Conservation (phyloP, 2,329 filamentous ascomycete species). For the Sclerotinia borealis region DNA sequence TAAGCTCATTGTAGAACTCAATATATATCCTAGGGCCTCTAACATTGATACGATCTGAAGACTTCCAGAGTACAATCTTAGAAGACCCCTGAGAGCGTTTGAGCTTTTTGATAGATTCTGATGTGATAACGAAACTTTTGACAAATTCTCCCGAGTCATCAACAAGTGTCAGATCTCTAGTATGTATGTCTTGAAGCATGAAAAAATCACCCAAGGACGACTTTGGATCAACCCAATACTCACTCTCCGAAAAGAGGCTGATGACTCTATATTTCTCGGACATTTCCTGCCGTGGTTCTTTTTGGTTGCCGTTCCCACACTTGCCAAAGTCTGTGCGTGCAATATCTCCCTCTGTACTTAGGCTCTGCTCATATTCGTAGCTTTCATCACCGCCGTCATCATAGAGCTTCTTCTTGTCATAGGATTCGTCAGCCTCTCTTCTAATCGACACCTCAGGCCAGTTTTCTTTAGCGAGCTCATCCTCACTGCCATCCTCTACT, state of each 20-base stretch:
- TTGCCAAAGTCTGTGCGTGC: neutral
- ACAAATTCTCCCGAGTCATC: too few species aligned
- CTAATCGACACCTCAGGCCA: neutral
- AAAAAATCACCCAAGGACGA: neutral
- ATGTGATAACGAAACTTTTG: too few species aligned
- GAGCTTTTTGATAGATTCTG: too few species aligned
- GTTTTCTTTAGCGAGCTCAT: neutral
- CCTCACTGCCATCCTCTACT: neutral
- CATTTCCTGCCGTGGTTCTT: neutral
- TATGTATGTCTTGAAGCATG: neutral
- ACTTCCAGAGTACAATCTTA: too few species aligned
- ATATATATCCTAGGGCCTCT: too few species aligned
- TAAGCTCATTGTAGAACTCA: too few species aligned
- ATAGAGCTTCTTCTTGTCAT: neutral
- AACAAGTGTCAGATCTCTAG: neutral
- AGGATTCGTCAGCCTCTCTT: neutral
- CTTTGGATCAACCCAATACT: neutral
- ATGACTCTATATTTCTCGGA: neutral
- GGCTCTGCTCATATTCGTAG: neutral
- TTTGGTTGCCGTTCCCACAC: neutral
- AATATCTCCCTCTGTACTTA: conserved; percentile 2
- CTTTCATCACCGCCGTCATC: neutral
- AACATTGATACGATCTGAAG: too few species aligned
- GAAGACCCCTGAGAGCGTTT: too few species aligned
- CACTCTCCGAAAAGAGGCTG: neutral